Evolutionary conservation across 108 stramenopile species (phyloP).

Genomic region (Cyclotella choctawhatcheeana): DNA sequence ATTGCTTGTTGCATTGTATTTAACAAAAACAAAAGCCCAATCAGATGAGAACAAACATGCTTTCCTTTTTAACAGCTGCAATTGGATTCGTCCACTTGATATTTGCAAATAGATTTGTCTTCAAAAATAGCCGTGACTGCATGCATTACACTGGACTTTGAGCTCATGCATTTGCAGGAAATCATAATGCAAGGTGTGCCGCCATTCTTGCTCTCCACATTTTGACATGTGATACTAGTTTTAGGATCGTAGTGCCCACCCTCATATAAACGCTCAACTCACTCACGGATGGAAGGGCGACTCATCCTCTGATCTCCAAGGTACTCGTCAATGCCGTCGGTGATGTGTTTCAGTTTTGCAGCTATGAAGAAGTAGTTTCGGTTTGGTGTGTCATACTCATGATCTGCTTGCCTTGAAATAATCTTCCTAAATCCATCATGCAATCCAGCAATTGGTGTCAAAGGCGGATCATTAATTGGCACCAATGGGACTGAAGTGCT

Average conservation of each 20-base stretch:
- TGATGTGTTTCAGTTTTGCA: neutral
- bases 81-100: neutral
- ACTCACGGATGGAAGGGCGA: neutral
- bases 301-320: neutral
- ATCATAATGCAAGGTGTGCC: neutral
- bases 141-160: constrained; percentile 13
- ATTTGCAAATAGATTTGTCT: constrained; percentile 14
- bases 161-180: neutral
- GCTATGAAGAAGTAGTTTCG: neutral
- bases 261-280: neutral
- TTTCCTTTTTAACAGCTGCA: constrained; percentile 25
- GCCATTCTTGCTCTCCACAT: neutral
- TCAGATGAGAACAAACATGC: constrained; percentile 13
- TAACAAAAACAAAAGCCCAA: constrained; percentile 13
- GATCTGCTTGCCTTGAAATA: neutral
- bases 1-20: neutral
- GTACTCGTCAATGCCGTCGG: neutral
- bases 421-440: neutral
- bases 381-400: neutral
- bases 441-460: neutral
- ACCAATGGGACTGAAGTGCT: constrained; percentile 56
- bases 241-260: neutral
- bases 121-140: constrained; percentile 14
- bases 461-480: neutral
- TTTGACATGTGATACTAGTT: constrained; percentile 4